Conservation (phyloP, 768 basidiomycete genomes). For the Trametopsis cervina region DNA sequence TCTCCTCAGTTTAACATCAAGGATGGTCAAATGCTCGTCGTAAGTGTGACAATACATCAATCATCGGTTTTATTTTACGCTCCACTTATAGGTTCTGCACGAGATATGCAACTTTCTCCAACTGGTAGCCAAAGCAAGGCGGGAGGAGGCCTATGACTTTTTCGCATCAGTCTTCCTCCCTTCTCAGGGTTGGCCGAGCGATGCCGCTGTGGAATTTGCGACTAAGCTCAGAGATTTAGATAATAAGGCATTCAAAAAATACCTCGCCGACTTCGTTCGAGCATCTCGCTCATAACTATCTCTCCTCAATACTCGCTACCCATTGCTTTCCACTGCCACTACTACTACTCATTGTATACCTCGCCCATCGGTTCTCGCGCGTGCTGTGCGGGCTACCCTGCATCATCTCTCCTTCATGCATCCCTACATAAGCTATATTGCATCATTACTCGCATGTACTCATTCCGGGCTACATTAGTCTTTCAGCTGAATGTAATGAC, state of each 20-base stretch:
- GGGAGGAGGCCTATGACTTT: slow-evolving; percentile 77
- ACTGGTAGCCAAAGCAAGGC: slow-evolving; percentile 66
- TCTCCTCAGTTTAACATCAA: slow-evolving; percentile 78
- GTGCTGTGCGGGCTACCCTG: too few species aligned
- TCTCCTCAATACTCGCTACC: neutral
- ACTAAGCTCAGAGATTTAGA: slow-evolving; percentile 71
- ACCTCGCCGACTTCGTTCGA: slow-evolving; percentile 79
- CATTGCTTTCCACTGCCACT: too few species aligned
- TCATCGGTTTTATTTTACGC: neutral
- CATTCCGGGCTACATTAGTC: too few species aligned
- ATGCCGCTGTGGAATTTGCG: slow-evolving; percentile 71
- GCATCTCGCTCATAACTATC: slow-evolving; percentile 41
- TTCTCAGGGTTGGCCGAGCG: slow-evolving; percentile 79
- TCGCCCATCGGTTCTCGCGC: too few species aligned
- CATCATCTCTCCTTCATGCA: too few species aligned
- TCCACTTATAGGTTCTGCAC: slow-evolving; percentile 67
- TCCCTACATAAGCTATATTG: too few species aligned
- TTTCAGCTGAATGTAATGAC: too few species aligned
- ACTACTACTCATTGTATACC: too few species aligned
- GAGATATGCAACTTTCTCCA: slow-evolving; percentile 88
- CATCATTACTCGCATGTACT: too few species aligned
- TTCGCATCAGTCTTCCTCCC: slow-evolving; percentile 78
- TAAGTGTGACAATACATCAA: slow-evolving; percentile 31
- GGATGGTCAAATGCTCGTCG: slow-evolving; percentile 81
- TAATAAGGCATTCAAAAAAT: slow-evolving; percentile 73